Percentiles rank a stretch among this genome's conserved stretches.
Conservation (phyloP, 768 basidiomycete genomes). For the Auriscalpium orientale region DNA sequence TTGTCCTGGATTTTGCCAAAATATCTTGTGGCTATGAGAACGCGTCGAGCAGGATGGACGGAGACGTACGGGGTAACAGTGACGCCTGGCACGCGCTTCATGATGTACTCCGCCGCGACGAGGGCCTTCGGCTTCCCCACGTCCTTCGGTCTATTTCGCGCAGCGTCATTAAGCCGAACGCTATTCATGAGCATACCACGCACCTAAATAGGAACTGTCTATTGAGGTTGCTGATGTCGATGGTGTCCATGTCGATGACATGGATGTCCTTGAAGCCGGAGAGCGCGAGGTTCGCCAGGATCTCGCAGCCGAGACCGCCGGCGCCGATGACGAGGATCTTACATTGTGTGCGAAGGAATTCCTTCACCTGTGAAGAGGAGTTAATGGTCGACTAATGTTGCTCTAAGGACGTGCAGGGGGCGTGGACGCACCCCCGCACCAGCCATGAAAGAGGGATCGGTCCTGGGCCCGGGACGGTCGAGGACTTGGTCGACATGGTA, state of each 20-base stretch:
- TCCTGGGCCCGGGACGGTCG: conserved; percentile 82
- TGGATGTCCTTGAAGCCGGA: conserved; percentile 98
- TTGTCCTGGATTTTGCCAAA: conserved; percentile 99
- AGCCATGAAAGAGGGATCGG: conserved; percentile 74
- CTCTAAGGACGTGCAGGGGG: background rate
- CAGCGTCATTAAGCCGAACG: background rate
- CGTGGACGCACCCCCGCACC: conserved; percentile 61
- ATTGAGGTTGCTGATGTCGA: conserved; percentile 98
- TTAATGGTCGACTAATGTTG: background rate
- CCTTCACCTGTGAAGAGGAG: conserved; percentile 57
- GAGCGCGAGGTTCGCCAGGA: conserved; percentile 90
- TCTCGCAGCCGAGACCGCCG: conserved; percentile 96
- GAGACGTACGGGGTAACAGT: conserved; percentile 85
- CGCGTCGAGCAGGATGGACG: background rate
- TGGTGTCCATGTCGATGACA: conserved; percentile 99
- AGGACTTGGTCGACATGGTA: conserved; percentile 82
- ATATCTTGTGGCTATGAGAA: conserved; percentile 47
- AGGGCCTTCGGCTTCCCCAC: conserved; percentile 92
- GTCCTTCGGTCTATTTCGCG: conserved; percentile 60
- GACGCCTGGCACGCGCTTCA: conserved; percentile 94
- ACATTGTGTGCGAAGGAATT: conserved; percentile 72
- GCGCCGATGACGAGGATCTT: conserved; percentile 98
- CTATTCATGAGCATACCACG: conserved; percentile 10
- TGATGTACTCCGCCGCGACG: conserved; percentile 92
- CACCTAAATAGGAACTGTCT: conserved; percentile 97